Conservation (phyloP, 2,329 filamentous ascomycete genomes). For the Bipolaris oryzae region DNA sequence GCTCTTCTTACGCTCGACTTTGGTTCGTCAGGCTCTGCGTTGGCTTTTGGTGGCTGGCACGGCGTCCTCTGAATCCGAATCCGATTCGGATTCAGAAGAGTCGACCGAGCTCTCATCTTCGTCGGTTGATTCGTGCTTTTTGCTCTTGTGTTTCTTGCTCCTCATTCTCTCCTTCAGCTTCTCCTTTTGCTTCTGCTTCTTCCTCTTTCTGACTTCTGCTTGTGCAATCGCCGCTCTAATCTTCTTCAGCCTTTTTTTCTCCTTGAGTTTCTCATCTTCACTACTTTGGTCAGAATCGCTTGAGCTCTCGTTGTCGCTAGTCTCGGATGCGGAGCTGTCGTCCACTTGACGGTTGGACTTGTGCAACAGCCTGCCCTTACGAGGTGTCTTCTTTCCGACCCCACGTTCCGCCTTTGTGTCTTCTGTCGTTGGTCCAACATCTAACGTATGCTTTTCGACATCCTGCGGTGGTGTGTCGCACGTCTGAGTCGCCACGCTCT, state of each 20-base stretch:
- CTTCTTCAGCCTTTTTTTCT: slow-evolving; percentile 29
- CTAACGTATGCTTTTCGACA: slow-evolving; percentile 10
- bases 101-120: slow-evolving; percentile 24
- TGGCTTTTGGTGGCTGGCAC: slow-evolving; percentile 18
- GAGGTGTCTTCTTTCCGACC: slow-evolving; percentile 16
- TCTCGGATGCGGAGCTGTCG: slow-evolving; percentile 32
- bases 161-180: slow-evolving; percentile 20
- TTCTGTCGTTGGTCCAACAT: slow-evolving; percentile 10
- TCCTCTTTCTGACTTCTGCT: slow-evolving; percentile 23
- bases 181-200: slow-evolving; percentile 30
- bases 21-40: slow-evolving; percentile 25
- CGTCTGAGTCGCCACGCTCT: slow-evolving; percentile 14
- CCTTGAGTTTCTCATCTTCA: slow-evolving; percentile 32
- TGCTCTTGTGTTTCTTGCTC: slow-evolving; percentile 29
- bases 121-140: slow-evolving; percentile 24
- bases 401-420: slow-evolving; percentile 13
- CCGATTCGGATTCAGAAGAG: slow-evolving; percentile 27
- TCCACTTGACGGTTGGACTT: slow-evolving; percentile 26
- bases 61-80: slow-evolving; percentile 19
- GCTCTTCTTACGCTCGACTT: slow-evolving; percentile 31
- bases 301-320: slow-evolving; percentile 24
- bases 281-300: slow-evolving; percentile 27
- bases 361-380: slow-evolving; percentile 22
- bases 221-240: slow-evolving; percentile 19
- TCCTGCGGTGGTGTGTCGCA: background rate